Percentiles rank a stretch among this genome's conserved stretches.
Evolutionary conservation across 768 basidiomycete species (phyloP).

Genomic region (Xanthoconium purpureum): DNA sequence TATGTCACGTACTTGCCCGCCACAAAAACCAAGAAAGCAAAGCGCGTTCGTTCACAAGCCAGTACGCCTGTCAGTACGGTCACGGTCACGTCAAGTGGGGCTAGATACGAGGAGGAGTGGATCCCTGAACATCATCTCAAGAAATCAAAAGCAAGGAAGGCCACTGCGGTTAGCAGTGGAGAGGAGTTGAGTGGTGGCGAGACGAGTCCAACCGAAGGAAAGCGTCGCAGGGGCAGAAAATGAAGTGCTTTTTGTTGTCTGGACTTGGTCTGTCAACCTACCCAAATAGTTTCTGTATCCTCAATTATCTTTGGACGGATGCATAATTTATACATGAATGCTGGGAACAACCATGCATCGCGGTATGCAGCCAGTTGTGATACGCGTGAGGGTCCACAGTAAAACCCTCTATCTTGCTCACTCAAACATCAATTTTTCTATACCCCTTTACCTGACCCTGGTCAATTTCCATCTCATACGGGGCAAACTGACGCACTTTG

Average conservation of each 20-base stretch:
- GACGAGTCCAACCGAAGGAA: constrained; percentile 56
- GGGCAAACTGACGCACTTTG: constrained; percentile 51
- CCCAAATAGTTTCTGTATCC: neutral
- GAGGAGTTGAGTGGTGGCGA: constrained; percentile 69
- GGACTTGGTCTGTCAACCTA: neutral
- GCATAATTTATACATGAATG: constrained; percentile 9
- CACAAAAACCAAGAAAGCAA: constrained; percentile 50
- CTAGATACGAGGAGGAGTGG: constrained; percentile 86
- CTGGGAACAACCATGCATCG: neutral
- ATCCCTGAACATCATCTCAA: constrained; percentile 87
- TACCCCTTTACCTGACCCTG: constrained; percentile 78
- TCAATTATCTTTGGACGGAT: neutral
- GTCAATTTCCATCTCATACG: constrained; percentile 1
- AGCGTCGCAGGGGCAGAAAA: constrained; percentile 49
- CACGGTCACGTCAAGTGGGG: constrained; percentile 58
- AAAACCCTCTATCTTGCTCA: neutral
- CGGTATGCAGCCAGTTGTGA: neutral
- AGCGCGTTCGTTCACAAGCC: constrained; percentile 42
- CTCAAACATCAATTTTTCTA: constrained; percentile 65
- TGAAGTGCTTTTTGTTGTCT: constrained; percentile 20
- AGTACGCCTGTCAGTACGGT: constrained; percentile 55
- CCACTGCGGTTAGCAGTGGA: constrained; percentile 51
- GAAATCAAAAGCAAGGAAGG: constrained; percentile 54
- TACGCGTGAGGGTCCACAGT: neutral
- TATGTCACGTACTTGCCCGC: constrained; percentile 66